Base-by-base conservation (phyloP, 257 asterid genomes). In the Mitragyna speciosa region DNA sequence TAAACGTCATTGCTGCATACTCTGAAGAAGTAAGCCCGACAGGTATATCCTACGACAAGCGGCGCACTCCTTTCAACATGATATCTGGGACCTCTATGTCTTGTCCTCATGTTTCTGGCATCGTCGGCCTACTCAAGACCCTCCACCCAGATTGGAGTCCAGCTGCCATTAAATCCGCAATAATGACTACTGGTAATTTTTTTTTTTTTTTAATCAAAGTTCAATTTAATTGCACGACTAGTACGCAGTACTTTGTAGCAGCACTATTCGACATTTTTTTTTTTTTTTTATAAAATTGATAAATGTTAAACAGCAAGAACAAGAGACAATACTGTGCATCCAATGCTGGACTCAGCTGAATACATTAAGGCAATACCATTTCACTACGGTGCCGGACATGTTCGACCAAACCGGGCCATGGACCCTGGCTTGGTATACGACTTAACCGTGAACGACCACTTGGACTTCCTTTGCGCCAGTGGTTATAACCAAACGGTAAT, bases 391-490 rank as follows among this genome's bases (percentile, higher is more conserved):
- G 65, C 90, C 0, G 96, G 97, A 7, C 88, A 91, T 33, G 51
- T 91, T 36, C 51, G 87, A 4, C 95, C 97, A 0, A 93, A 91
- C 79, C 82, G 91, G 0, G 97, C 95, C 70, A 52, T 77, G 87
- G 68, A 92, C 43, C 96, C 97, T 0, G 95, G 96, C 14, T 75
- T 92, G 47, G 93, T 92, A n/a, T 92, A 91, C 79, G 95, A 91
- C 86, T 64, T 92, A 82, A 65, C 52, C 0, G 43, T 64, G 0
- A 48, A 75, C 1, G 95, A 92, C 68, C 86, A 92, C 70, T 33
- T 87, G 33, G 82, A 91, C 79, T 90, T 91, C 84, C 90, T 93
- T 0, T 93, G 97, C 69, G 84, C 89, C 20, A 22, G 78, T 24
- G 93, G 96, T 20, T 93, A 91, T 70, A 84, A 83, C 83, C 30